These are phyloP conservation scores for Elongisporangium senticosum DNA, from an alignment of 352 stramenopile genomes.

Conservation along the genomic window DNA sequence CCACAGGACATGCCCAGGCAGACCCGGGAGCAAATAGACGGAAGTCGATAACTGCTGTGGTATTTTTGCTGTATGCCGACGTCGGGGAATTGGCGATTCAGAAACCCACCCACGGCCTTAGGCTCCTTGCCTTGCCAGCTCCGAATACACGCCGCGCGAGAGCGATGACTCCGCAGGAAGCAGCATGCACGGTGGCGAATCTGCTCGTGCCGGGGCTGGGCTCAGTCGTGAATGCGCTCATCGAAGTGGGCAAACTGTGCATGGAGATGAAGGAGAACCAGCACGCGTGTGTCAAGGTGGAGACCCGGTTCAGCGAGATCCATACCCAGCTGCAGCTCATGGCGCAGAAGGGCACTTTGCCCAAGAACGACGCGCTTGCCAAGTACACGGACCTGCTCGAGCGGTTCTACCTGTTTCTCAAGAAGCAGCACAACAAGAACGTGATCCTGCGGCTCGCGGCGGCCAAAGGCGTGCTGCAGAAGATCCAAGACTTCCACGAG, in stretches of 20 bases:
- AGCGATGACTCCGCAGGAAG: not conserved
- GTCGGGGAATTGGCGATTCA: too few relatives aligned
- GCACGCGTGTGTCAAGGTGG: slow-evolving; percentile 14
- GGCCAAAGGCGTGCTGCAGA: slow-evolving; percentile 12
- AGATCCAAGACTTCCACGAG: slow-evolving; percentile 11
- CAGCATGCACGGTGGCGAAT: not conserved
- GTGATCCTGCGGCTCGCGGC: slow-evolving; percentile 14
- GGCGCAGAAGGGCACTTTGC: slow-evolving; percentile 10
- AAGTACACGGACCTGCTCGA: slow-evolving; percentile 11
- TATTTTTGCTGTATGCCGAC: too few relatives aligned
- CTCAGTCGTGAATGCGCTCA: slow-evolving; percentile 7
- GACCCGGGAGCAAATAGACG: too few relatives aligned
- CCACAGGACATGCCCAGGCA: too few relatives aligned
- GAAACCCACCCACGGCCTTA: too few relatives aligned
- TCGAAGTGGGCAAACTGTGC: slow-evolving; percentile 11
- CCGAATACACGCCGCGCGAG: too few relatives aligned
- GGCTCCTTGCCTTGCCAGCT: too few relatives aligned
- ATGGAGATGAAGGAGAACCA: slow-evolving; percentile 9
- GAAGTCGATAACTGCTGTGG: too few relatives aligned
- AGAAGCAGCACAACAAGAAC: slow-evolving; percentile 17
- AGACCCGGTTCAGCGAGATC: slow-evolving; percentile 17
- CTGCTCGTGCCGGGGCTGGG: slow-evolving; percentile 10
- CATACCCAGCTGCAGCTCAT: slow-evolving; percentile 16
- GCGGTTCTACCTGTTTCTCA: slow-evolving; percentile 12
- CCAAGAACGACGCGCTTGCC: slow-evolving; percentile 10